Conservation (phyloP, 2,329 filamentous ascomycete genomes). For the Aspergillus sclerotialis region DNA sequence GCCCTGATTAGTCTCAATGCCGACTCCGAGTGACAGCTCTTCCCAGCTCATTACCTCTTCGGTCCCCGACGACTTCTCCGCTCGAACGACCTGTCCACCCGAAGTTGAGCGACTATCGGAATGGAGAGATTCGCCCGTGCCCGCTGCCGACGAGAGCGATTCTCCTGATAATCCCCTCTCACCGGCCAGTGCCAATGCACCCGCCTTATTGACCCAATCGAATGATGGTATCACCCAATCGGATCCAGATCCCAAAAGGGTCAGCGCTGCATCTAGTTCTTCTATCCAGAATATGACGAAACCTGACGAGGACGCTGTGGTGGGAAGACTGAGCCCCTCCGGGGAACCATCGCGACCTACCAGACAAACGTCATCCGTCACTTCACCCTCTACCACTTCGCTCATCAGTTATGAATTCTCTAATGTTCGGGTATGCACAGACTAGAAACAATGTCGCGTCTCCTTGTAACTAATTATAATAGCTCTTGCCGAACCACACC, state of each 20-base stretch:
- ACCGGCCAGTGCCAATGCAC: slow-evolving; percentile 15
- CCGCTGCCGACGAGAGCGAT: slow-evolving; percentile 15
- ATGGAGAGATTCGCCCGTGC: slow-evolving; percentile 26
- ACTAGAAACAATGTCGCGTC: slow-evolving; percentile 1
- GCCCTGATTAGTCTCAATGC: slow-evolving; percentile 41
- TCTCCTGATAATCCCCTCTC: slow-evolving; percentile 22
- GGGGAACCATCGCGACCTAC: slow-evolving; percentile 25
- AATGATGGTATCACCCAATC: slow-evolving; percentile 20
- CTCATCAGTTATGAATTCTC: slow-evolving; percentile 50
- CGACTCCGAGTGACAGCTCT: slow-evolving; percentile 41
- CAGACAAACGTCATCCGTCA: slow-evolving; percentile 21
- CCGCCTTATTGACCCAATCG: slow-evolving; percentile 19
- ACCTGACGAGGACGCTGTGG: slow-evolving; percentile 25
- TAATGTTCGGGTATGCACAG: slow-evolving; percentile 45
- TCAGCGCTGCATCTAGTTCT: slow-evolving; percentile 13
- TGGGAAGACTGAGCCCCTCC: slow-evolving; percentile 25
- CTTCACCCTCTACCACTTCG: slow-evolving; percentile 33
- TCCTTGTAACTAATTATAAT: slow-evolving; percentile 10
- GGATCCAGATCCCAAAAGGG: slow-evolving; percentile 18
- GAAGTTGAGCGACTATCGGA: slow-evolving; percentile 31
- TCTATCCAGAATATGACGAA: slow-evolving; percentile 18
- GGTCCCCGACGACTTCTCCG: slow-evolving; percentile 38
- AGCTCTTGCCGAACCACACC: slow-evolving; percentile 71
- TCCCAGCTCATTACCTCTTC: slow-evolving; percentile 34
- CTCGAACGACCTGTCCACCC: slow-evolving; percentile 45